Percentiles rank a stretch among this genome's conserved stretches.
These are phyloP conservation scores for Fragaria nilgerrensis DNA, from an alignment of 306 rosid genomes.

Conservation along the genomic window DNA sequence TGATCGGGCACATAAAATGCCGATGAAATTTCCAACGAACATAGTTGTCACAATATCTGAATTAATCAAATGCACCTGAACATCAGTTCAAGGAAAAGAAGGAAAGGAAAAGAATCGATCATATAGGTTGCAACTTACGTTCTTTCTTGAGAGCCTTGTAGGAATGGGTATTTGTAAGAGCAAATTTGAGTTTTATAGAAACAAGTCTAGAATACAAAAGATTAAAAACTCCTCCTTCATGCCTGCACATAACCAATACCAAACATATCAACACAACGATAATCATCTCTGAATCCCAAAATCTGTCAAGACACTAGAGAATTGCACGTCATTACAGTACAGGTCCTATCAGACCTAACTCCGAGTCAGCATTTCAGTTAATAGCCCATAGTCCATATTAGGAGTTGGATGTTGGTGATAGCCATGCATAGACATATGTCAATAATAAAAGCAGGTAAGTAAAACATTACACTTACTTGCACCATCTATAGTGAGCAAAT, in stretches of 20 bases:
- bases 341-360: background rate
- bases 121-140: slow-evolving; percentile 38
- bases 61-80: slow-evolving; percentile 23
- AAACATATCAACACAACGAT: slow-evolving; percentile 13
- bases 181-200: slow-evolving; percentile 47
- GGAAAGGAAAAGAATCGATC: background rate
- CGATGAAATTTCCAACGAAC: slow-evolving; percentile 92
- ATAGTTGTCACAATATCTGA: slow-evolving; percentile 88
- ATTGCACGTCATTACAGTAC: background rate
- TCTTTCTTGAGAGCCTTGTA: slow-evolving; percentile 64
- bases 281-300: background rate
- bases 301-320: background rate
- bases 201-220: slow-evolving; percentile 62
- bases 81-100: slow-evolving; percentile 13
- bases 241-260: slow-evolving; percentile 52
- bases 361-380: background rate
- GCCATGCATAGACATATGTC: background rate
- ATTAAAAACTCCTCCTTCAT: slow-evolving; percentile 84
- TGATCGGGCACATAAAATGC: slow-evolving; percentile 85
- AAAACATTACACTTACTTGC: slow-evolving; percentile 68
- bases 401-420: background rate
- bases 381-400: background rate
- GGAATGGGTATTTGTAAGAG: slow-evolving; percentile 35
- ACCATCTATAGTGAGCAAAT: slow-evolving; percentile 84
- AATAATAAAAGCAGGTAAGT: background rate